Percentiles rank a stretch among this genome's conserved stretches.
Conservation (phyloP, 2,329 filamentous ascomycete genomes). For the Fusarium secorum region DNA sequence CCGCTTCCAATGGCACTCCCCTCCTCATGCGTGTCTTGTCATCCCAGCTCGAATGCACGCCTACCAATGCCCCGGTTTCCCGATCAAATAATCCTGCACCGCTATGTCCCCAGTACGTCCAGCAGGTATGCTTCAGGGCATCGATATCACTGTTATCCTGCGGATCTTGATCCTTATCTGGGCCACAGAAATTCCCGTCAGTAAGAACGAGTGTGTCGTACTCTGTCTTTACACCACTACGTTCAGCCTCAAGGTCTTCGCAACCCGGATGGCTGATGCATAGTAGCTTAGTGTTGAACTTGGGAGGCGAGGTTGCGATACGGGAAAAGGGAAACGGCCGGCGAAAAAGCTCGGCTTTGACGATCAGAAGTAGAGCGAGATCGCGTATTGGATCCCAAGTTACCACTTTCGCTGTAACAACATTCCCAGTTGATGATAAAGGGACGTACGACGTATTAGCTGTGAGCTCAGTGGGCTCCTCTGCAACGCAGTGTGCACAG, state of each 20-base stretch:
- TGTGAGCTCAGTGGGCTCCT: conserved; percentile 47
- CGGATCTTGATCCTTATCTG: conserved; percentile 49
- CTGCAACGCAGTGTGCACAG: conserved; percentile 60
- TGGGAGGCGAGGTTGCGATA: conserved; percentile 27
- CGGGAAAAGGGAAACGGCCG: conserved; percentile 35
- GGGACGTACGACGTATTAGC: conserved; percentile 48
- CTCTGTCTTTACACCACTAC: conserved; percentile 47
- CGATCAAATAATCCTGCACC: conserved; percentile 57
- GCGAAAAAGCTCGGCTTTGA: conserved; percentile 34
- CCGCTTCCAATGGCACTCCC: conserved; percentile 55
- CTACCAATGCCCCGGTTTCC: conserved; percentile 52
- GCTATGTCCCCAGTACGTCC: conserved; percentile 66
- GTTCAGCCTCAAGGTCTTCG: conserved; percentile 53
- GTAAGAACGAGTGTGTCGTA: conserved; percentile 59
- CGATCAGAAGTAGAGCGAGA: conserved; percentile 55
- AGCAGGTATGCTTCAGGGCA: conserved; percentile 60
- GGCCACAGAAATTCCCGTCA: conserved; percentile 52
- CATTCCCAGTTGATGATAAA: conserved; percentile 51
- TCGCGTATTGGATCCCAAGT: conserved; percentile 55
- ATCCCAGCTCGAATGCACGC: conserved; percentile 64
- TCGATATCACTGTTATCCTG: conserved; percentile 63
- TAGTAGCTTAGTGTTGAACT: conserved; percentile 35
- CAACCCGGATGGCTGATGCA: conserved; percentile 49
- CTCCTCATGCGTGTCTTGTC: conserved; percentile 59
- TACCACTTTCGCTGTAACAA: conserved; percentile 50